phyloP scores from a whole-genome alignment of 164 flowering plant species.

The Vitis rupestris region DNA sequence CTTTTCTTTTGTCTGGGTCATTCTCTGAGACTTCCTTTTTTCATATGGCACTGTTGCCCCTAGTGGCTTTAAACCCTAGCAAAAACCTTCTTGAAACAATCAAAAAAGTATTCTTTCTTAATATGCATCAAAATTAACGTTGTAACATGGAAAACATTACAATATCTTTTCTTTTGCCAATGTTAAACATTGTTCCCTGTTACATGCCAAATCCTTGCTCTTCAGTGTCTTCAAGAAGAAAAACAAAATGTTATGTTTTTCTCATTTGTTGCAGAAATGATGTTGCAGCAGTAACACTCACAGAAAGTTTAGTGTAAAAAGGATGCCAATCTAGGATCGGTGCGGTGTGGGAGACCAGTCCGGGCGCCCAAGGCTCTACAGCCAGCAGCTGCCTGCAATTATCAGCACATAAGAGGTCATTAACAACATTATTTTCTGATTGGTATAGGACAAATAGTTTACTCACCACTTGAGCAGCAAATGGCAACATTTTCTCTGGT shows the following conservation, averaged over 20 bases:
- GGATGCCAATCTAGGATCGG: slow-evolving; percentile 62
- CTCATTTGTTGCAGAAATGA: not conserved
- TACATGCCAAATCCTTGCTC: too few species aligned
- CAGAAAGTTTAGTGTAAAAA: slow-evolving; percentile 22
- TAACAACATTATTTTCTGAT: not conserved
- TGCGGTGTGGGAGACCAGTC: slow-evolving; percentile 64
- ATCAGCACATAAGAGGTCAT: not conserved
- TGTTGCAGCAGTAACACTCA: not conserved
- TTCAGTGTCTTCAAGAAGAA: not conserved
- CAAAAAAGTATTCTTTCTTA: too few species aligned
- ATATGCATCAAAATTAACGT: too few species aligned
- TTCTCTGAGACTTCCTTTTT: too few species aligned
- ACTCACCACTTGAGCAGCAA: slow-evolving; percentile 92
- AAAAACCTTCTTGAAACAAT: too few species aligned
- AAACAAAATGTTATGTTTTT: not conserved
- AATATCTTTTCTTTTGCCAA: too few species aligned
- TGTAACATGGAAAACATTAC: too few species aligned
- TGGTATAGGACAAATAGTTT: not conserved
- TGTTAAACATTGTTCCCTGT: too few species aligned
- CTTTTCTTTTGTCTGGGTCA: too few species aligned
- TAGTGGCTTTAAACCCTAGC: too few species aligned
- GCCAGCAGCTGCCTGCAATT: slow-evolving; percentile 69
- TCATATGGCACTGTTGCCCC: too few species aligned
- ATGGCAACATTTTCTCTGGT: slow-evolving; percentile 83
- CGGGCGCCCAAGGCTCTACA: slow-evolving; percentile 93